phyloP scores from a whole-genome alignment of 768 basidiomycete species.

The Neoboletus subvelutipes region DNA sequence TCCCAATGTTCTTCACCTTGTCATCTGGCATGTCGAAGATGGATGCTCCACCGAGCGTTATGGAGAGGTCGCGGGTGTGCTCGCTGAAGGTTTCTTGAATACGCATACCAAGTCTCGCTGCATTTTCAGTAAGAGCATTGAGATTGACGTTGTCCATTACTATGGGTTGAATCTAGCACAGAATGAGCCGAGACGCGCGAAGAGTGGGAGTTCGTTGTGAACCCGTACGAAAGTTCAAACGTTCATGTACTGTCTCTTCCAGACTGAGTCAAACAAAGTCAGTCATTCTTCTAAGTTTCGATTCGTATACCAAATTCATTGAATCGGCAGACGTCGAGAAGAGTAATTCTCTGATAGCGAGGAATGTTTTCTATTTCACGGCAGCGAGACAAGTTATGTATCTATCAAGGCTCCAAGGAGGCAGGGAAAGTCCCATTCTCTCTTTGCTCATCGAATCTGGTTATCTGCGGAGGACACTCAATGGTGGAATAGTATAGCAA shows the following conservation, averaged over 20 bases:
- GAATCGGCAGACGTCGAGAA: not conserved
- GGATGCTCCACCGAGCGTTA: constrained; percentile 54
- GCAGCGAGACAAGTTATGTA: not conserved
- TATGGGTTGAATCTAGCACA: constrained; percentile 4
- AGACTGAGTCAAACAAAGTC: not conserved
- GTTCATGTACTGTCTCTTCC: constrained; percentile 4
- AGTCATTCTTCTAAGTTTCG: not conserved
- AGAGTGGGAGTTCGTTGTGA: not conserved
- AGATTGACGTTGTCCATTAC: constrained; percentile 36
- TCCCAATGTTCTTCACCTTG: constrained; percentile 76
- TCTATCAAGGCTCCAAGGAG: constrained; percentile 72
- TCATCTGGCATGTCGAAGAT: constrained; percentile 75
- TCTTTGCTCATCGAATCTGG: constrained; percentile 93
- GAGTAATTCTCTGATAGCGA: not conserved
- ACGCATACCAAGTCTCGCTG: constrained; percentile 76
- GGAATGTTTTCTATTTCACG: constrained; percentile 3
- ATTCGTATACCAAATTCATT: not conserved
- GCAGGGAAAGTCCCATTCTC: constrained; percentile 92
- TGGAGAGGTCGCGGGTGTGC: constrained; percentile 68
- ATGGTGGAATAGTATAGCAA: not conserved
- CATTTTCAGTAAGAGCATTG: constrained; percentile 69
- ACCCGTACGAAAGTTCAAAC: not conserved
- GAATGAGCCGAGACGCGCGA: not conserved
- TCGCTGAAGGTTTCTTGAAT: constrained; percentile 83
- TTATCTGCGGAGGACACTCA: constrained; percentile 48